Percentiles rank a stretch among this genome's conserved stretches.
These are phyloP conservation scores for Circinella umbellata DNA, from an alignment of 371 early-diverging fungal species.

Conservation along the genomic window DNA sequence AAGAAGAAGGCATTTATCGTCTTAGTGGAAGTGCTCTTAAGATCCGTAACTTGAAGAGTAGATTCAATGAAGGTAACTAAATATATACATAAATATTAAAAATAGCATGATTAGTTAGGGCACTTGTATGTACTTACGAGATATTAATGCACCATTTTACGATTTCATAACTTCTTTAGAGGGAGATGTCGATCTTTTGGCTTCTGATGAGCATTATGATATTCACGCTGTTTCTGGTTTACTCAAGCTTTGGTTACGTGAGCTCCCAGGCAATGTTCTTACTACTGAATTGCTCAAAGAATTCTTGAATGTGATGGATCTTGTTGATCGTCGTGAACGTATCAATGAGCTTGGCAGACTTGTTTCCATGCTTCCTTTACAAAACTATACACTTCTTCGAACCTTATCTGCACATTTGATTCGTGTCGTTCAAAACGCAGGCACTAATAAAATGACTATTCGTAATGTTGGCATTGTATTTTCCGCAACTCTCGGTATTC, in stretches of 20 bases:
- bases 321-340: constrained; percentile 57
- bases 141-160: no score
- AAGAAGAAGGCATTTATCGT: constrained; percentile 97
- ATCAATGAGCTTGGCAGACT: constrained; percentile 56
- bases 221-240: constrained; percentile 92
- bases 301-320: constrained; percentile 74
- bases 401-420: constrained; percentile 65
- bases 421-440: constrained; percentile 58
- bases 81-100: neutral
- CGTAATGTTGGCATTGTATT: constrained; percentile 77
- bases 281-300: constrained; percentile 78
- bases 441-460: constrained; percentile 71
- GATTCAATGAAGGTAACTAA: constrained; percentile 70
- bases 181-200: constrained; percentile 50
- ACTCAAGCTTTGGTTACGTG: constrained; percentile 91
- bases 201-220: constrained; percentile 71
- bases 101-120: no score
- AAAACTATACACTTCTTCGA: constrained; percentile 64
- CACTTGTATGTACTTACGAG: no score
- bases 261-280: constrained; percentile 85
- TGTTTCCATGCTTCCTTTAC: constrained; percentile 55
- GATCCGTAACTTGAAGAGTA: constrained; percentile 75
- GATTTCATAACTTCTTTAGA: constrained; percentile 13
- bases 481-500: constrained; percentile 70
- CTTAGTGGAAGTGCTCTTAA: constrained; percentile 79